phyloP scores from a whole-genome alignment of 345 rosid genomes.

The Gossypium arboreum region DNA sequence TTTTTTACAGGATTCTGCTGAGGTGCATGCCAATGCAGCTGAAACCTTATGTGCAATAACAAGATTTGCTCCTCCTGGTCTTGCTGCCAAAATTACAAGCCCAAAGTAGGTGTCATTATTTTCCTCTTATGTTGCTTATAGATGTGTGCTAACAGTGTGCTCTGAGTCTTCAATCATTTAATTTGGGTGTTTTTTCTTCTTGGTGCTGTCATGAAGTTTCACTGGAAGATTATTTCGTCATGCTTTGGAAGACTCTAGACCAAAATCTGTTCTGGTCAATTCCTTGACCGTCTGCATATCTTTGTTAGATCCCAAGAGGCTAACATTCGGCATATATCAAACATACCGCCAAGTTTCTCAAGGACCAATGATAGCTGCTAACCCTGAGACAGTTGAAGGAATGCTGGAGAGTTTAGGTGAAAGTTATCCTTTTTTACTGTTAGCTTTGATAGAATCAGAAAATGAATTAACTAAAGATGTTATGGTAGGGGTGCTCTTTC shows the following conservation, averaged over 20 bases:
- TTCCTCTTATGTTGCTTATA: conserved; percentile 18
- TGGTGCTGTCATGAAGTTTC: conserved; percentile 47
- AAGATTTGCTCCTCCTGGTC: conserved; percentile 77
- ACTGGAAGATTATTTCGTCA: conserved; percentile 72
- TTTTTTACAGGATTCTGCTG: conserved; percentile 65
- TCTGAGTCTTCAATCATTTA: conserved; percentile 9
- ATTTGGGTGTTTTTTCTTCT: conserved; percentile 7
- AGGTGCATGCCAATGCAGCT: conserved; percentile 94
- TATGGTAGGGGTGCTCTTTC: neutral
- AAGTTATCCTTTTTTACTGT: conserved; percentile 1
- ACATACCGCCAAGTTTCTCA: conserved; percentile 60
- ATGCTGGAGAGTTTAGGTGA: conserved; percentile 90
- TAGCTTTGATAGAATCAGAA: neutral
- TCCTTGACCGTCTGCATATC: conserved; percentile 85
- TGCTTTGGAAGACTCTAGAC: conserved; percentile 81
- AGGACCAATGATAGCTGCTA: conserved; percentile 48
- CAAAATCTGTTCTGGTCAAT: conserved; percentile 85
- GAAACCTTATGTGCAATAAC: conserved; percentile 86
- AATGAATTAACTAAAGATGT: neutral
- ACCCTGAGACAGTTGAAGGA: conserved; percentile 75
- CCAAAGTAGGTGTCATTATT: conserved; percentile 47
- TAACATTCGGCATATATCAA: conserved; percentile 58
- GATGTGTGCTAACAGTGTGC: neutral
- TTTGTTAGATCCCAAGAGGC: conserved; percentile 84
- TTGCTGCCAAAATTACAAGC: conserved; percentile 72